Evolutionary conservation across 2,329 filamentous ascomycete species (phyloP).

Genomic region (Cercospora zeae-maydis): DNA sequence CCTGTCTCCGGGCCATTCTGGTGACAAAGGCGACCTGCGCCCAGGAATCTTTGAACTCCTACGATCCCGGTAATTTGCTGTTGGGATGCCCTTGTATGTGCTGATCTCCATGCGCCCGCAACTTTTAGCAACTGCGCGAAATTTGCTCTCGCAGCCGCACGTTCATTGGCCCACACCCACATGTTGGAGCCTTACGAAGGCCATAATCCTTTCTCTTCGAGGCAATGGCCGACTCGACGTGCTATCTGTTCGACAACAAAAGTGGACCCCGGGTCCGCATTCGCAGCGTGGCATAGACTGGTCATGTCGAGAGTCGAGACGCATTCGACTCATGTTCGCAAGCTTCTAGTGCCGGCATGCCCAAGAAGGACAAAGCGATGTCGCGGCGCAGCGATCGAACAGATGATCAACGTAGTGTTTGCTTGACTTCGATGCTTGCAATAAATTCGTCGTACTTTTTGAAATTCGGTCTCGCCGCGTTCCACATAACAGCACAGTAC

Average conservation of each 20-base stretch:
- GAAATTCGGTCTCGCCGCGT: background rate
- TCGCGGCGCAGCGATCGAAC: background rate
- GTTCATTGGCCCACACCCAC: background rate
- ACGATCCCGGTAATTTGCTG: background rate
- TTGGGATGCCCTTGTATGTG: background rate
- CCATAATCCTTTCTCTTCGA: too few species aligned
- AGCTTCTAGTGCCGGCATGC: background rate
- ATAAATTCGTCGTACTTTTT: background rate
- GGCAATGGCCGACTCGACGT: too few species aligned
- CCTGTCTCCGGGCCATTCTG: background rate
- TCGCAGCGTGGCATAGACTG: background rate
- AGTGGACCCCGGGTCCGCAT: background rate
- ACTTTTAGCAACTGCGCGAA: background rate
- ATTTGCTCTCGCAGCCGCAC: background rate
- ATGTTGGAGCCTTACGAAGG: too few species aligned
- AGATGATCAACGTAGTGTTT: background rate
- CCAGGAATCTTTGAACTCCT: background rate
- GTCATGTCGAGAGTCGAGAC: background rate
- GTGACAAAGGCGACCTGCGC: background rate
- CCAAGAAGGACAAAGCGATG: background rate
- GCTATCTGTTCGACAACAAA: too few species aligned
- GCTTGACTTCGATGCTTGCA: background rate
- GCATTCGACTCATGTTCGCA: background rate
- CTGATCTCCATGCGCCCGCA: background rate
- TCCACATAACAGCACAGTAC: background rate